These are phyloP conservation scores for Keqinozyma sinolaborantium DNA, from an alignment of 1,139 yeast species.

Conservation along the genomic window DNA sequence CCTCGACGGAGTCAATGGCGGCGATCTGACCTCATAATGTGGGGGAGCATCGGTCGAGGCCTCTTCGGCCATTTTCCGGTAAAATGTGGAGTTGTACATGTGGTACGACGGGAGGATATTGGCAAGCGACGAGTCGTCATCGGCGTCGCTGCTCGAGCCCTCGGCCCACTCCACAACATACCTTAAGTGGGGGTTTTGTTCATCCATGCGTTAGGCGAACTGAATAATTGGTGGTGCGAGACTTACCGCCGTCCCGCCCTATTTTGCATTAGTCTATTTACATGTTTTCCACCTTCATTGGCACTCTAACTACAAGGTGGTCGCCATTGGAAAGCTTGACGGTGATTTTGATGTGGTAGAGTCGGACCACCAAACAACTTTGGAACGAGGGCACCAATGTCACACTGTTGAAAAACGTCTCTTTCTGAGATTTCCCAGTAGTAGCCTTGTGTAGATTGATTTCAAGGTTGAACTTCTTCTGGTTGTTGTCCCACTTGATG, in stretches of 20 bases:
- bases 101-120: conserved; percentile 41
- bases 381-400: conserved; percentile 59
- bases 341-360: conserved; percentile 39
- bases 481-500: neutral
- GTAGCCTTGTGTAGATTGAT: conserved; percentile 22
- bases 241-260: neutral
- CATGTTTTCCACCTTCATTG: conserved; percentile 26
- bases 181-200: neutral
- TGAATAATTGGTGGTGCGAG: conserved; percentile 1
- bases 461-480: conserved; percentile 20
- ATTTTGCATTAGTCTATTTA: conserved; percentile 4
- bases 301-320: conserved; percentile 32
- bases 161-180: neutral
- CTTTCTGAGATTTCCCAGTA: conserved; percentile 19
- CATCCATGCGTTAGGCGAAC: too few species aligned
- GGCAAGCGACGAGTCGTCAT: conserved; percentile 12
- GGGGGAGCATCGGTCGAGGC: conserved; percentile 29
- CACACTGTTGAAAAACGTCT: conserved; percentile 23
- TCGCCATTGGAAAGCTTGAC: conserved; percentile 32
- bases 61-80: conserved; percentile 30
- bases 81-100: conserved; percentile 37
- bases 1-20: neutral
- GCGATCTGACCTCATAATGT: conserved; percentile 25
- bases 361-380: conserved; percentile 49
- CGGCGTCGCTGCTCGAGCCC: neutral